These are phyloP conservation scores for Lablab purpureus DNA, from an alignment of 306 rosid genomes.

Conservation along the genomic window DNA sequence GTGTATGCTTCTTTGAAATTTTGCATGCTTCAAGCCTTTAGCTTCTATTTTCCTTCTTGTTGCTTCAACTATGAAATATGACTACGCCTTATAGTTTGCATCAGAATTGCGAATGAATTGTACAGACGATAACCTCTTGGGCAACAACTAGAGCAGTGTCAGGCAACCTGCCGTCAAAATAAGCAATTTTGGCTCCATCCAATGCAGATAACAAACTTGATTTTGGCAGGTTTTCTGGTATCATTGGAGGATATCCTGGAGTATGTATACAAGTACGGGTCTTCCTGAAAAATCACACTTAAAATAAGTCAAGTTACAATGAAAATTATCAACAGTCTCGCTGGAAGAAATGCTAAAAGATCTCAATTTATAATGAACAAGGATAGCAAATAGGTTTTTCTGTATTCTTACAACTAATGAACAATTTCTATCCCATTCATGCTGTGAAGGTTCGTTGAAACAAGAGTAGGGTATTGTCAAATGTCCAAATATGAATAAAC, in stretches of 20 bases:
- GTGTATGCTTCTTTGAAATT: constrained; percentile 26
- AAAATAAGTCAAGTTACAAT: constrained; percentile 40
- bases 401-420: background rate
- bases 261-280: constrained; percentile 95
- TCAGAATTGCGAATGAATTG: constrained; percentile 38
- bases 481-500: constrained; percentile 32
- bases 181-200: constrained; percentile 81
- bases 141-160: constrained; percentile 91
- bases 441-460: constrained; percentile 28
- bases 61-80: constrained; percentile 33
- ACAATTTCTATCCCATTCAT: background rate
- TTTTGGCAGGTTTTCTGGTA: constrained; percentile 72
- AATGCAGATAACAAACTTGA: constrained; percentile 72
- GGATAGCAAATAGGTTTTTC: background rate
- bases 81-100: constrained; percentile 25
- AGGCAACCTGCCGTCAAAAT: constrained; percentile 74
- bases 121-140: constrained; percentile 72
- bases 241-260: constrained; percentile 91
- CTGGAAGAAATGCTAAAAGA: constrained; percentile 31
- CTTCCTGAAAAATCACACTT: constrained; percentile 64
- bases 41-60: constrained; percentile 10
- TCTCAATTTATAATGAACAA: constrained; percentile 15
- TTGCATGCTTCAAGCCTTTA: constrained; percentile 30
- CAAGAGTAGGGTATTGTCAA: constrained; percentile 13
- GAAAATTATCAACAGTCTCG: constrained; percentile 27